Base-by-base conservation (phyloP, 257 asterid genomes). In the Handroanthus guayacan region DNA sequence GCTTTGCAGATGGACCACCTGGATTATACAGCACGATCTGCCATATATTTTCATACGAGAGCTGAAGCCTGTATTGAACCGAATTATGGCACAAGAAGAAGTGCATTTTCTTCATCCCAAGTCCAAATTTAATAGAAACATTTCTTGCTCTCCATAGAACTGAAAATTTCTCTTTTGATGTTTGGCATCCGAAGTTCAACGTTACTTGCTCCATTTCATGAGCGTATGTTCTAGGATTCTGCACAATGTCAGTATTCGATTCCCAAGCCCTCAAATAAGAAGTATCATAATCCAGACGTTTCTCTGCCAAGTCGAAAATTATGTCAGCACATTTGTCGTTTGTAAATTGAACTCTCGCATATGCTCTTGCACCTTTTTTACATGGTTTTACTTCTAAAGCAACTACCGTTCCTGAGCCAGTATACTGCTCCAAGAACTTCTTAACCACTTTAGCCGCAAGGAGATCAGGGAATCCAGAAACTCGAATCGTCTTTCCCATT, bases 271-370 rank as follows among this genome's bases (percentile, higher is more conserved):
- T 80, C 86, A 93, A 79, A 77, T 86, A 88, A 56, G 97, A 90
- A 20, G 65, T 0, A 3, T 82, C 91, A 78, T 67, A 93, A 65
- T 90, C 71, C 6, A 93, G 83, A 39, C 84, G 45, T 4, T 1
- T 4, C 2, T 9, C 60, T 8, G 92, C 87, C 44, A 62, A 11
- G 14, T 36, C 6, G 41, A 89, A 76, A 62, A 89, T 87, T 1
- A 0, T 39, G 5, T 83, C 86, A 1, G 90, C 94, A 39, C 63
- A 41, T 10, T 0, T 16, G 71, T 12, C 41, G 18, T 67, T 25
- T 9, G 55, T 76, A 62, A 92, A 95, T 77, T 95, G 98, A 44
- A 95, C 98, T 62, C 25, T 86, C 3, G 98, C 98, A 60, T 76
- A 87, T 56, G 96, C 83, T 75, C 95, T 85, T 11, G 20, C 7